phyloP scores from a whole-genome alignment of 441 rosid species.

The Pelargonium myrrhifolium region DNA sequence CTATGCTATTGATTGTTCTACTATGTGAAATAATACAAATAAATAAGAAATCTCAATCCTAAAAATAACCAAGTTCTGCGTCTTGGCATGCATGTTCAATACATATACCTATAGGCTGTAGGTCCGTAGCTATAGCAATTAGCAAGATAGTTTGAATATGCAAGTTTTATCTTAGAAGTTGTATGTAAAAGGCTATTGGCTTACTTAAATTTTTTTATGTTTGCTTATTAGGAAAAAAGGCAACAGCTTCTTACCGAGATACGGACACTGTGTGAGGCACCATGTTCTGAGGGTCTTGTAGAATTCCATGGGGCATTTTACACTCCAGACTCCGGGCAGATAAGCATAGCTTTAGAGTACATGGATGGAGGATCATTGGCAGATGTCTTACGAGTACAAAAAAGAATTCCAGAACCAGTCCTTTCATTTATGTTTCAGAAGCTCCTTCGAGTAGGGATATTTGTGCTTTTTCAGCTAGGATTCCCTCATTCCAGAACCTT shows the following conservation, averaged over 20 bases:
- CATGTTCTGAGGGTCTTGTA: conserved; percentile 78
- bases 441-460: conserved; percentile 54
- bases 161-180: conserved; percentile 9
- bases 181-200: background rate
- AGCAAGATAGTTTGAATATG: background rate
- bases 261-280: conserved; percentile 83
- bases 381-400: conserved; percentile 53
- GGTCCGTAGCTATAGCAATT: background rate
- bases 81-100: background rate
- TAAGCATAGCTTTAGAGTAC: conserved; percentile 90
- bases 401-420: conserved; percentile 71
- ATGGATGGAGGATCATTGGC: conserved; percentile 94
- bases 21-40: background rate
- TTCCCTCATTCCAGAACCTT: conserved; percentile 12
- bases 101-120: background rate
- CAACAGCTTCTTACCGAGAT: conserved; percentile 88
- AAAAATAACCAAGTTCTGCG: background rate
- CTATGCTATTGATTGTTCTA: background rate
- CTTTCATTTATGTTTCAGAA: conserved; percentile 80
- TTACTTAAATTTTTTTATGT: conserved; percentile 1
- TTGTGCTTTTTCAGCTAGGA: conserved; percentile 5
- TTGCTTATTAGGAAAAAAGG: conserved; percentile 66
- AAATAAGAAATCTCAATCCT: background rate
- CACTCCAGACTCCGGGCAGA: conserved; percentile 80
- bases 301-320: conserved; percentile 93